These are phyloP conservation scores for Calonectria pseudoturangicola DNA, from an alignment of 2,329 filamentous ascomycete species.

Conservation along the genomic window DNA sequence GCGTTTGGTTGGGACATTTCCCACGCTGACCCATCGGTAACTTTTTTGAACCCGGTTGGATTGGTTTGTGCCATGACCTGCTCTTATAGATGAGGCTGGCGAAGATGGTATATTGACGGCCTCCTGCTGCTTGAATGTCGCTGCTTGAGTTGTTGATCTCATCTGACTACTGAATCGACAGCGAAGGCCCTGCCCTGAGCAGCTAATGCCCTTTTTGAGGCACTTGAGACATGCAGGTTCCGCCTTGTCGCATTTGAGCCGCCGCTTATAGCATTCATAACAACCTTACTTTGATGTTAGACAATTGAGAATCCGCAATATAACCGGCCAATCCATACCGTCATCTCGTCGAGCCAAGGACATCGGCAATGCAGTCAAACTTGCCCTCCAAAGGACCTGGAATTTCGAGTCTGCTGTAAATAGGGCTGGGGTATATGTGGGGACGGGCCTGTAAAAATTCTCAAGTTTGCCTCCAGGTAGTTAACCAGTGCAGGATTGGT, in stretches of 20 bases:
- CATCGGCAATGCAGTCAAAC: conserved; percentile 39
- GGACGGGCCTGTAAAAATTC: conserved; percentile 8
- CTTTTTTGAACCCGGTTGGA: conserved; percentile 31
- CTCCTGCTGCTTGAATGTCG: not conserved
- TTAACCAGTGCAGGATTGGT: not conserved
- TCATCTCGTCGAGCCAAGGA: conserved; percentile 56
- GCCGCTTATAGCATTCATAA: conserved; percentile 61
- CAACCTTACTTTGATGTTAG: conserved; percentile 55
- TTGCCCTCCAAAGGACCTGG: not conserved
- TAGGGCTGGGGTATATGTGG: not conserved
- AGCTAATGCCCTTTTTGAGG: conserved; percentile 61
- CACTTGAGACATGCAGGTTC: conserved; percentile 63
- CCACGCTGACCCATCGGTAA: conserved; percentile 46
- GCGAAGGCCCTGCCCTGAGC: conserved; percentile 61
- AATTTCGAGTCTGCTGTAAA: not conserved
- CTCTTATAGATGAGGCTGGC: not conserved
- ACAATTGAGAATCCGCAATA: not conserved
- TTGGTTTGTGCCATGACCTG: not conserved
- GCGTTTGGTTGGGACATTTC: conserved; percentile 33
- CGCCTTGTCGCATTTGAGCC: conserved; percentile 63
- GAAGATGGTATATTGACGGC: not conserved
- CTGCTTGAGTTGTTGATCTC: conserved; percentile 9
- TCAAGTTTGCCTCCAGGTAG: not conserved
- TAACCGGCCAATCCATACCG: conserved; percentile 36
- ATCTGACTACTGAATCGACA: conserved; percentile 61